Evolutionary conservation across 2,329 filamentous ascomycete species (phyloP).

Genomic region (Nothophaeocryptopus gaeumannii): DNA sequence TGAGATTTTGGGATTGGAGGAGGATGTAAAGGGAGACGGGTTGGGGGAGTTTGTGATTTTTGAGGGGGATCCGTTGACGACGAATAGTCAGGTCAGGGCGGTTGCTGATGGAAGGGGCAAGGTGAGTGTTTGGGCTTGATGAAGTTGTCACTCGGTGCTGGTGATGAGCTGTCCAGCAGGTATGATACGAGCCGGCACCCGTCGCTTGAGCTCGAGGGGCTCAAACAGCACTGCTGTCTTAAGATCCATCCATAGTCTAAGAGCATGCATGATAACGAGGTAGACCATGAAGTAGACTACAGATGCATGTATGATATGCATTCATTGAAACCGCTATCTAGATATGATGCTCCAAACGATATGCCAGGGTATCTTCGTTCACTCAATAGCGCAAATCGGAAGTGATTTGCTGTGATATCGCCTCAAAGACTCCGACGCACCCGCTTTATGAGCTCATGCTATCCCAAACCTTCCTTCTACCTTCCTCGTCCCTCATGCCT

Average conservation of each 20-base stretch:
- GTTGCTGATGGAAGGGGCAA: constrained; percentile 46
- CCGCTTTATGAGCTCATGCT: constrained; percentile 1
- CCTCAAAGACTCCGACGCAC: no score
- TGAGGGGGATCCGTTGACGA: constrained; percentile 62
- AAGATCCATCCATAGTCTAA: no score
- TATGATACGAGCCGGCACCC: no score
- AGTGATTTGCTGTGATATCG: no score
- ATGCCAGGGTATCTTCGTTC: constrained; percentile 8
- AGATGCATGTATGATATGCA: neutral
- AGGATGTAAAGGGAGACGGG: constrained; percentile 20
- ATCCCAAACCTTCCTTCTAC: neutral
- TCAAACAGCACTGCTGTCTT: no score
- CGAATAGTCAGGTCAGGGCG: constrained; percentile 56
- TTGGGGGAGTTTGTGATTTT: constrained; percentile 57
- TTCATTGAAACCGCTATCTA: no score
- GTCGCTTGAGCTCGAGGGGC: no score
- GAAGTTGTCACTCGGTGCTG: neutral
- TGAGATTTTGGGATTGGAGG: constrained; percentile 52
- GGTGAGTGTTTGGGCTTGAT: constrained; percentile 26
- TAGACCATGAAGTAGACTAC: no score
- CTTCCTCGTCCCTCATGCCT: neutral
- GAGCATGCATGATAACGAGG: no score
- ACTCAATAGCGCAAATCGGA: no score
- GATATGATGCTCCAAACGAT: neutral
- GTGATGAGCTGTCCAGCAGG: no score